These are phyloP conservation scores for Alternaria consortialis DNA, from an alignment of 2,329 filamentous ascomycete genomes.

Conservation along the genomic window DNA sequence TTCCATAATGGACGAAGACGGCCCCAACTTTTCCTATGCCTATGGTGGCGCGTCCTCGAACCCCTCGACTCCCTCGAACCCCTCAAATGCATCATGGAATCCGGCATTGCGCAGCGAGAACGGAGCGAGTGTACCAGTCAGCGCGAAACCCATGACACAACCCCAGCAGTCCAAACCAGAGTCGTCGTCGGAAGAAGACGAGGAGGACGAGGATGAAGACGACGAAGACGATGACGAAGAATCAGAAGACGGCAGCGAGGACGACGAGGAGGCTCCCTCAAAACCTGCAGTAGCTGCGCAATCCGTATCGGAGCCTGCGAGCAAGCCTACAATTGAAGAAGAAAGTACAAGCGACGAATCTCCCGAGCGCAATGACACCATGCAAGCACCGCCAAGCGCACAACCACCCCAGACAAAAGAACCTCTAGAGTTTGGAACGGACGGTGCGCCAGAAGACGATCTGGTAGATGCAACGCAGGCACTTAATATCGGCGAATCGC, in stretches of 20 bases:
- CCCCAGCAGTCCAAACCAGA: conserved; percentile 27
- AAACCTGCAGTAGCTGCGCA: conserved; percentile 11
- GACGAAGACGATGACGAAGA: conserved; percentile 27
- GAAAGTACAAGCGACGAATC: conserved; percentile 9
- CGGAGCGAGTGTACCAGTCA: conserved; percentile 18
- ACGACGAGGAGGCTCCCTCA: conserved; percentile 16
- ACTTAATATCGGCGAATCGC: conserved; percentile 21
- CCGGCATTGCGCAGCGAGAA: conserved; percentile 62
- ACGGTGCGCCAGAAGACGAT: conserved; percentile 21
- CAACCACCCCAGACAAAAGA: conserved; percentile 14
- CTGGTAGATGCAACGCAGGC: conserved; percentile 27
- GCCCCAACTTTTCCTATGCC: conserved; percentile 54
- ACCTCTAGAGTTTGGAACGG: conserved; percentile 13
- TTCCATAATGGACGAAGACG: conserved; percentile 49
- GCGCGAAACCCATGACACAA: conserved; percentile 20
- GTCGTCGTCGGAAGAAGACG: conserved; percentile 29
- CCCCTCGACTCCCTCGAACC: conserved; percentile 41
- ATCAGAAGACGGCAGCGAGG: conserved; percentile 9
- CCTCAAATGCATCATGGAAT: conserved; percentile 60
- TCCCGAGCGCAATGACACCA: conserved; percentile 42
- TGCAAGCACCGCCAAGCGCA: conserved; percentile 41
- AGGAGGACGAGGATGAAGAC: conserved; percentile 21
- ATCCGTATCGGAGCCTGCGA: conserved; percentile 9
- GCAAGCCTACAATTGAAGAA: conserved; percentile 12
- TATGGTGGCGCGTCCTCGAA: conserved; percentile 38